phyloP scores from a whole-genome alignment of 2,329 filamentous ascomycete genomes.

The Diaporthe australafricana region DNA sequence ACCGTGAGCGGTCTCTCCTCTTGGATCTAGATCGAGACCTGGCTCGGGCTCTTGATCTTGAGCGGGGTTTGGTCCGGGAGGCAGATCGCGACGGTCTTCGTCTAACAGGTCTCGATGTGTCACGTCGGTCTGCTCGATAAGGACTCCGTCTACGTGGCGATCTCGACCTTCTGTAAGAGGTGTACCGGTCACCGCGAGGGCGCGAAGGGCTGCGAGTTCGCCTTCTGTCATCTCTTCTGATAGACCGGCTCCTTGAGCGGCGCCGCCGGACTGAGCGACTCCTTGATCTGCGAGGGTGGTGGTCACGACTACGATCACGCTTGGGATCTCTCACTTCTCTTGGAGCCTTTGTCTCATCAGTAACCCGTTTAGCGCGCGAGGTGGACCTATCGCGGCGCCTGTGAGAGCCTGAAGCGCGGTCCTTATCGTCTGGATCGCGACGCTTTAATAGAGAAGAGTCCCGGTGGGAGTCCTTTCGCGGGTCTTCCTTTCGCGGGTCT shows the following conservation, averaged over 20 bases:
- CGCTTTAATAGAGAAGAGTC: constrained; percentile 40
- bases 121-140: constrained; percentile 31
- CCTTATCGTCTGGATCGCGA: constrained; percentile 44
- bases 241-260: constrained; percentile 43
- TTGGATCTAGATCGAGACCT: constrained; percentile 32
- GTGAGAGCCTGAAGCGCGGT: constrained; percentile 44
- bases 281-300: constrained; percentile 39
- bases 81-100: constrained; percentile 34
- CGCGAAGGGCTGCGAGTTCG: constrained; percentile 45
- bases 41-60: constrained; percentile 29
- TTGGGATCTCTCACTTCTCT: constrained; percentile 44
- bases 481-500: constrained; percentile 29
- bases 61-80: constrained; percentile 24
- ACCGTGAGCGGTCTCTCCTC: constrained; percentile 35
- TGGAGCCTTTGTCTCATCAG: constrained; percentile 25
- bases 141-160: constrained; percentile 35
- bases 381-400: constrained; percentile 32
- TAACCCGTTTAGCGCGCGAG: constrained; percentile 21
- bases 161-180: constrained; percentile 38
- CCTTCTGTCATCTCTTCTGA: constrained; percentile 43
- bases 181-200: constrained; percentile 40
- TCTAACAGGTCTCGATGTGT: constrained; percentile 29
- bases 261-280: constrained; percentile 45
- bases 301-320: constrained; percentile 42
- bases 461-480: constrained; percentile 27